A percentile compares a stretch with the other conserved stretches of the same genome.
Conservation (phyloP, 441 rosid genomes). For the Codiaeum variegatum region DNA sequence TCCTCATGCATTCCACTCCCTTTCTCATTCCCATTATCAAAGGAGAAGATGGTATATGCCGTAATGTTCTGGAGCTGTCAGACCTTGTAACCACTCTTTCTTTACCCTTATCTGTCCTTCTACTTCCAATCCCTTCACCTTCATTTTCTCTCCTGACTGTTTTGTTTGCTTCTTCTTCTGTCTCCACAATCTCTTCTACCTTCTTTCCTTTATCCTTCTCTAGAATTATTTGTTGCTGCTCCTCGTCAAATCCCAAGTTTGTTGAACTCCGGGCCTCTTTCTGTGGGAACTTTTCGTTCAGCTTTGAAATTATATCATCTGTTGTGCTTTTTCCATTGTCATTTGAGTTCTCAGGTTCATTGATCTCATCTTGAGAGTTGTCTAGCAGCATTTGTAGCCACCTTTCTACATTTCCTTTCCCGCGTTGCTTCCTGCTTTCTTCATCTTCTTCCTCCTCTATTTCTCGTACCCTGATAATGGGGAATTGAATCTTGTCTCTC, state of each 20-base stretch:
- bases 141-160: conserved; percentile 9
- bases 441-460: conserved; percentile 73
- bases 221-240: conserved; percentile 13
- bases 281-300: conserved; percentile 55
- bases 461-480: conserved; percentile 33
- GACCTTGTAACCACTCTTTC: conserved; percentile 57
- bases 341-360: conserved; percentile 33
- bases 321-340: conserved; percentile 29
- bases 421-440: conserved; percentile 62
- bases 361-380: conserved; percentile 37
- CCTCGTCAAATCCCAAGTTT: conserved; percentile 7
- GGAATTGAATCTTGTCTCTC: conserved; percentile 30
- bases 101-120: conserved; percentile 20
- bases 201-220: conserved; percentile 22
- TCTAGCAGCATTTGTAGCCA: conserved; percentile 86
- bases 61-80: conserved; percentile 72
- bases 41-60: conserved; percentile 85
- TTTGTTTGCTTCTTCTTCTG: conserved; percentile 28
- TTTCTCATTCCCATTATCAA: conserved; percentile 63
- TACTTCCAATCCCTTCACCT: conserved; percentile 29
- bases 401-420: conserved; percentile 87
- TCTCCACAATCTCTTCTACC: conserved; percentile 28
- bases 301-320: conserved; percentile 50
- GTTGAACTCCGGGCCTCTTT: conserved; percentile 21
- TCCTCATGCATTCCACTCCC: conserved; percentile 78